These are phyloP conservation scores for Naumovozyma baii DNA, from an alignment of 805 yeast species.

Conservation along the genomic window DNA sequence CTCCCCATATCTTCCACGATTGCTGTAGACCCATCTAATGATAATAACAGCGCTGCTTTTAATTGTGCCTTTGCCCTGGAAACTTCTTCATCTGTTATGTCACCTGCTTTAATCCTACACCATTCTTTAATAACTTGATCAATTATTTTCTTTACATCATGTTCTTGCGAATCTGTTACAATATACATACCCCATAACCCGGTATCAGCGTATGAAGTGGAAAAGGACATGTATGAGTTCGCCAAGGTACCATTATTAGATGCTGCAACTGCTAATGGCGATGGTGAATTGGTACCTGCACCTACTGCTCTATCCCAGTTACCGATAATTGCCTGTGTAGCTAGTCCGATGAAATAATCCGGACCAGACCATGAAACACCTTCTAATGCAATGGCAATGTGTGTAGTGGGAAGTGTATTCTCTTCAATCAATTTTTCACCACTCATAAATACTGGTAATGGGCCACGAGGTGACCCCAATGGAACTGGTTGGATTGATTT, in stretches of 20 bases:
- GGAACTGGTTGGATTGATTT: constrained; percentile 47
- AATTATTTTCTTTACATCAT: constrained; percentile 55
- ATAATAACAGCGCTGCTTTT: constrained; percentile 80
- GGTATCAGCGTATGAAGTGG: constrained; percentile 93
- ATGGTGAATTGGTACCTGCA: constrained; percentile 72
- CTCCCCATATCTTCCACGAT: constrained; percentile 97
- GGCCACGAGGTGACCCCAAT: constrained; percentile 55
- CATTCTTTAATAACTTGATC: constrained; percentile 78
- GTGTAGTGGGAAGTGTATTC: constrained; percentile 74
- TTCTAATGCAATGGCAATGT: constrained; percentile 90
- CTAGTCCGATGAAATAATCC: constrained; percentile 89
- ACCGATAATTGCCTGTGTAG: constrained; percentile 93
- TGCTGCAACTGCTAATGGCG: constrained; percentile 59
- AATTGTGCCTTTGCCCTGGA: constrained; percentile 91
- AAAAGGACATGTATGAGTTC: constrained; percentile 91
- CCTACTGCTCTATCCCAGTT: constrained; percentile 95
- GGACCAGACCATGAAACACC: constrained; percentile 97
- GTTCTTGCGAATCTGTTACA: constrained; percentile 63
- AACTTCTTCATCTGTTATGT: constrained; percentile 72
- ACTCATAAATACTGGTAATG: constrained; percentile 69
- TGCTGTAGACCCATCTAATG: constrained; percentile 91
- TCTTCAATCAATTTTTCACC: constrained; percentile 83
- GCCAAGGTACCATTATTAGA: constrained; percentile 57
- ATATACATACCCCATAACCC: constrained; percentile 97
- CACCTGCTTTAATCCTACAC: constrained; percentile 75